These are phyloP conservation scores for Neodidymelliopsis sp. DNA, from an alignment of 2,329 filamentous ascomycete genomes.

Conservation along the genomic window DNA sequence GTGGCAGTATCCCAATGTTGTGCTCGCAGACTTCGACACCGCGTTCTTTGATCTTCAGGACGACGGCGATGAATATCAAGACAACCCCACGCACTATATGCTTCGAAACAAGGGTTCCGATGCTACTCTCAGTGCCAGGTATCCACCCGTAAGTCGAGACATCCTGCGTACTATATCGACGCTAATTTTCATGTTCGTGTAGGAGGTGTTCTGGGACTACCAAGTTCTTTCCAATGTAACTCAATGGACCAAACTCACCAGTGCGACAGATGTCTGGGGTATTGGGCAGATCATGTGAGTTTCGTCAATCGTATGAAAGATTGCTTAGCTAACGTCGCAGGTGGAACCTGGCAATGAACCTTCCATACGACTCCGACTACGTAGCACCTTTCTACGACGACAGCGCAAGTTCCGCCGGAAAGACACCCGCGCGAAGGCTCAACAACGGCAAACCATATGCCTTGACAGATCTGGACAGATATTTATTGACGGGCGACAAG, in stretches of 20 bases:
- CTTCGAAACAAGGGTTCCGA: background rate
- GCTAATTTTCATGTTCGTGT: background rate
- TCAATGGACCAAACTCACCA: background rate
- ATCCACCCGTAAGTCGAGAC: background rate
- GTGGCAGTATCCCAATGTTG: background rate
- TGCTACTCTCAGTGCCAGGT: background rate
- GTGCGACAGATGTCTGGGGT: constrained; percentile 3
- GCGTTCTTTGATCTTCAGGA: constrained; percentile 16
- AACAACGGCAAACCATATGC: background rate
- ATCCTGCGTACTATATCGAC: background rate
- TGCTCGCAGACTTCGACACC: constrained; percentile 15
- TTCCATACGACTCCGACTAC: background rate
- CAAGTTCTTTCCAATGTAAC: background rate
- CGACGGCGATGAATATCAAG: constrained; percentile 1
- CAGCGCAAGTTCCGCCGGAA: background rate
- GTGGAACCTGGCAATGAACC: constrained; percentile 1
- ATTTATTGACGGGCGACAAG: background rate
- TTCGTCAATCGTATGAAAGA: background rate
- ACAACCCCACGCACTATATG: constrained; percentile 12
- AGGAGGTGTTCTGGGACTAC: background rate
- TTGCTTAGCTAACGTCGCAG: background rate
- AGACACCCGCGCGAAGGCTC: background rate
- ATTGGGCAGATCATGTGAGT: constrained; percentile 10
- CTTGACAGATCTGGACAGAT: background rate
- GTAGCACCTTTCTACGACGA: constrained; percentile 1